Evolutionary conservation across 495 filamentous ascomycete genomes (phyloP).

Genomic region (Delitschia confertaspora): DNA sequence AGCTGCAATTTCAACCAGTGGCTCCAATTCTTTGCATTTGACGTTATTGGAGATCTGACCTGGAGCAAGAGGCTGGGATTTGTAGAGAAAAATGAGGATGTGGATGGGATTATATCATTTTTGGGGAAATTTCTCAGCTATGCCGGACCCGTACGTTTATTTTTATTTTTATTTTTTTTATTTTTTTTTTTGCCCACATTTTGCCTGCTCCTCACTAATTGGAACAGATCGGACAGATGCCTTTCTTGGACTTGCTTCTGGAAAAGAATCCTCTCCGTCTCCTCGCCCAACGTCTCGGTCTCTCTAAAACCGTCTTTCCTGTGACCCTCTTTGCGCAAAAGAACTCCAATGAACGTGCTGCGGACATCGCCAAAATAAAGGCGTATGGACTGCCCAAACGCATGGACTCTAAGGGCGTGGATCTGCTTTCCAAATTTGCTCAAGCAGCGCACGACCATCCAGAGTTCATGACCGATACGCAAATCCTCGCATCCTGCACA

Average conservation of each 20-base stretch:
- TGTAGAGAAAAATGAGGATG: constrained; percentile 35
- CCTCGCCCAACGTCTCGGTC: constrained; percentile 33
- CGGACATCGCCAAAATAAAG: constrained; percentile 37
- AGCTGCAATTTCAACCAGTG: constrained; percentile 60
- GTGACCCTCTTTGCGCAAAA: constrained; percentile 52
- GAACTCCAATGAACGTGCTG: constrained; percentile 46
- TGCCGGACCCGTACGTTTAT: constrained; percentile 36
- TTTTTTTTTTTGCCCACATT: not conserved
- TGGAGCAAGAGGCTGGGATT: constrained; percentile 37
- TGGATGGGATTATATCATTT: constrained; percentile 37
- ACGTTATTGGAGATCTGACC: constrained; percentile 53
- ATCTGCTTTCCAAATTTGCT: constrained; percentile 42
- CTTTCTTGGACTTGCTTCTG: constrained; percentile 43
- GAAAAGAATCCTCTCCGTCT: constrained; percentile 44
- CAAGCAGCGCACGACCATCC: constrained; percentile 42
- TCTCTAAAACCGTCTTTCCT: constrained; percentile 50
- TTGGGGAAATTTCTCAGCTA: constrained; percentile 41
- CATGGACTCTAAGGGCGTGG: constrained; percentile 35
- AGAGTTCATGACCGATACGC: constrained; percentile 55
- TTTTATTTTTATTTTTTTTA: not conserved
- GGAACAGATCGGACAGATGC: constrained; percentile 41
- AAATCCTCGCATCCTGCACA: constrained; percentile 56
- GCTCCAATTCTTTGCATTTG: constrained; percentile 74
- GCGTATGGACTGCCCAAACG: constrained; percentile 27
- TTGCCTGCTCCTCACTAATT: not conserved